Evolutionary conservation across 208 protist species (phyloP).

Genomic region (Crithidia fasciculata): DNA sequence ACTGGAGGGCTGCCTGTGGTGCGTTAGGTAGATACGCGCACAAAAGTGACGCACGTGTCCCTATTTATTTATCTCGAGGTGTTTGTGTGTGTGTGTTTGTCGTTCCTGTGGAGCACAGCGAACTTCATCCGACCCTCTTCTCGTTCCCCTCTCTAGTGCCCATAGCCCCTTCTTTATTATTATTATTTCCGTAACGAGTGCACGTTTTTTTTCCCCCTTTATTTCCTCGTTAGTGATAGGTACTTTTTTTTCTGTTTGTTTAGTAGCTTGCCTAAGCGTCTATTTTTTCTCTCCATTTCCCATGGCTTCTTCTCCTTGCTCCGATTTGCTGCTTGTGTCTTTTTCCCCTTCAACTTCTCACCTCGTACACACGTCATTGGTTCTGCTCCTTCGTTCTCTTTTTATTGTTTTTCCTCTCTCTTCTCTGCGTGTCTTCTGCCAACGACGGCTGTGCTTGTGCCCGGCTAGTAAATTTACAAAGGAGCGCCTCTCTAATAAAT

Average conservation of each 20-base stretch:
- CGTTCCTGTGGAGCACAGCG: too few relatives aligned
- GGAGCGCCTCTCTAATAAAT: neutral
- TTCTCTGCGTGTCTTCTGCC: neutral
- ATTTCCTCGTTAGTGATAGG: neutral
- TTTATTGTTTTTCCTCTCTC: conserved; percentile 12
- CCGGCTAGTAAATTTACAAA: too few relatives aligned
- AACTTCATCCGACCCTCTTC: too few relatives aligned
- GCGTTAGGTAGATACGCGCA: neutral
- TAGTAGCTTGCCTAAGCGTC: neutral
- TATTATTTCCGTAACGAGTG: neutral
- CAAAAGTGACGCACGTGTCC: neutral
- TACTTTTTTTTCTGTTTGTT: neutral
- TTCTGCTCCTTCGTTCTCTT: conserved; percentile 22
- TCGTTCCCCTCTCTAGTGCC: too few relatives aligned
- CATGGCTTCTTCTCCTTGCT: conserved; percentile 9
- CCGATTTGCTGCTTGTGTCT: too few relatives aligned
- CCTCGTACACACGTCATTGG: too few relatives aligned
- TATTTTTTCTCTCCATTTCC: conserved; percentile 4
- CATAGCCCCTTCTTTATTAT: too few relatives aligned
- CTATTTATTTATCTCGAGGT: too few relatives aligned
- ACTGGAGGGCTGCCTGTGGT: neutral
- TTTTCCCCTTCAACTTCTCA: too few relatives aligned
- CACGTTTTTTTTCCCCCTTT: conserved; percentile 24
- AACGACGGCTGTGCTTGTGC: too few relatives aligned
- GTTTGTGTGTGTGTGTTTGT: too few relatives aligned